Evolutionary conservation across 2,329 filamentous ascomycete species (phyloP).

Genomic region (Botrytis sinoallii): DNA sequence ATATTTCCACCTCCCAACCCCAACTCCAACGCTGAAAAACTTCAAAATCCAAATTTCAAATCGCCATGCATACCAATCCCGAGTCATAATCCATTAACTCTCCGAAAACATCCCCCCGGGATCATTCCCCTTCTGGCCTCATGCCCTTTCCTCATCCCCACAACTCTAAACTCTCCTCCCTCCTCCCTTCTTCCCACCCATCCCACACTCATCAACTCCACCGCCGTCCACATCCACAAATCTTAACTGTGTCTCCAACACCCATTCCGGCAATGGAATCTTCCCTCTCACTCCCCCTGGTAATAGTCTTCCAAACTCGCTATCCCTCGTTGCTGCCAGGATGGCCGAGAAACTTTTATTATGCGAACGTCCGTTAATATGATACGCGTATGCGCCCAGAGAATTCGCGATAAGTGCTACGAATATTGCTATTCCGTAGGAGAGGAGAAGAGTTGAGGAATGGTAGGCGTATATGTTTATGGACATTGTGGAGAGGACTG

Average conservation of each 20-base stretch:
- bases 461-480: conserved; percentile 26
- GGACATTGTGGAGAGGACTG: neutral
- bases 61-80: neutral
- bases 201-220: conserved; percentile 65
- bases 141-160: conserved; percentile 65
- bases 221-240: conserved; percentile 39
- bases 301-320: neutral
- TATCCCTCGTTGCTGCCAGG: conserved; percentile 24
- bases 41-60: neutral
- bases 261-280: neutral
- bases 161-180: conserved; percentile 46
- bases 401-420: conserved; percentile 21
- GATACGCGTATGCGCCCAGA: conserved; percentile 25
- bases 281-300: neutral
- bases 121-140: conserved; percentile 60
- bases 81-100: neutral
- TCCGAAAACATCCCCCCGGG: conserved; percentile 37
- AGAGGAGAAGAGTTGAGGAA: conserved; percentile 20
- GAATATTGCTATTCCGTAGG: conserved; percentile 24
- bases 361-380: conserved; percentile 23
- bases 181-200: conserved; percentile 53
- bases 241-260: neutral
- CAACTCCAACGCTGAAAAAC: neutral
- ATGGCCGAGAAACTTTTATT: conserved; percentile 28
- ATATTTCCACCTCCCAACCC: neutral